A percentile compares a stretch with the other conserved stretches of the same genome.
Evolutionary conservation across 73 alveolate genomes (phyloP).

Genomic region (Breviolum minutum): DNA sequence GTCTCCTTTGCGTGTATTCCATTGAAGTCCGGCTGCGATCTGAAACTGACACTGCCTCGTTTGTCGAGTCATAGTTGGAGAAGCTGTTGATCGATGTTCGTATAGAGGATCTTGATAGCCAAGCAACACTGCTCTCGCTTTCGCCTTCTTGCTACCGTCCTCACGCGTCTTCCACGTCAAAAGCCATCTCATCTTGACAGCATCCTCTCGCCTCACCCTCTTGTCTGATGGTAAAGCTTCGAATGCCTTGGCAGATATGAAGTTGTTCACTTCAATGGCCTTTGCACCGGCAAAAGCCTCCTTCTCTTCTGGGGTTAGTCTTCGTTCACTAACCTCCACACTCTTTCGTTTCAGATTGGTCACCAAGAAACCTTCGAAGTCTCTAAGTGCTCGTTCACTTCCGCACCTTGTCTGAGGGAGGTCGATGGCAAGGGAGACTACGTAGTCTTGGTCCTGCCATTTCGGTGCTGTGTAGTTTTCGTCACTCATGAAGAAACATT

Average conservation of each 20-base stretch:
- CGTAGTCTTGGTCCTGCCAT: background rate
- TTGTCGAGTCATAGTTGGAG: background rate
- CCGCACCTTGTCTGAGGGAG: background rate
- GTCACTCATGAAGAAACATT: no score
- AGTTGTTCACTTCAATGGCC: background rate
- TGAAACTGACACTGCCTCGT: background rate
- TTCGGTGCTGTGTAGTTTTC: no score
- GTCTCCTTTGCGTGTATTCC: background rate
- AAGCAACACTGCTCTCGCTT: background rate
- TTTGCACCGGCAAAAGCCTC: background rate
- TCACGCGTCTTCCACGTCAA: background rate
- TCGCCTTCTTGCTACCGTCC: background rate
- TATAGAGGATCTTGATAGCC: slow-evolving; percentile 14
- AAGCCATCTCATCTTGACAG: slow-evolving; percentile 26
- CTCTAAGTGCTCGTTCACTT: background rate
- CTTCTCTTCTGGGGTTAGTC: background rate
- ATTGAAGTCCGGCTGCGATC: background rate
- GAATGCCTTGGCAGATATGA: background rate
- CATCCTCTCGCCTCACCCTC: background rate
- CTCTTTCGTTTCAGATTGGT: background rate
- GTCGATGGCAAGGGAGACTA: background rate
- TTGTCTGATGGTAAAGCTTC: background rate
- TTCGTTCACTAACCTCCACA: background rate
- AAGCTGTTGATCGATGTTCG: background rate
- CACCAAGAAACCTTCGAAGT: background rate